A percentile compares a stretch with the other conserved stretches of the same genome.
These are phyloP conservation scores for Wickerhamiella cacticola DNA, from an alignment of 805 yeast species.

Conservation along the genomic window DNA sequence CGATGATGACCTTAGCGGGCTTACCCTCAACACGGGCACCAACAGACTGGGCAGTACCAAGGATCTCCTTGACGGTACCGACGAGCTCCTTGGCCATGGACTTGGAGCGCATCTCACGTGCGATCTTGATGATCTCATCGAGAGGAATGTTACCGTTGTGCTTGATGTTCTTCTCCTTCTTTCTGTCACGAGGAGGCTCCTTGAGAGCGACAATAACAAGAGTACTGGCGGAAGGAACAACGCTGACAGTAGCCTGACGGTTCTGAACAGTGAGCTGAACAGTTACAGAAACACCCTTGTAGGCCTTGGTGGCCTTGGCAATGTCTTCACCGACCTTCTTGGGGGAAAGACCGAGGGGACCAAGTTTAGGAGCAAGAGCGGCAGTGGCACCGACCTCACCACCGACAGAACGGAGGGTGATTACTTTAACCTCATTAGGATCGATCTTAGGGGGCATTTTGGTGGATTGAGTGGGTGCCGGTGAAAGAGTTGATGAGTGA, in stretches of 20 bases:
- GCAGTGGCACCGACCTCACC: constrained; percentile 99
- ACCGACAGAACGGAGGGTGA: constrained; percentile 99
- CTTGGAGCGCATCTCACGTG: constrained; percentile 95
- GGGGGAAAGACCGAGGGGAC: constrained; percentile 99
- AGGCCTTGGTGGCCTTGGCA: constrained; percentile 98
- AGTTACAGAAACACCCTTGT: constrained; percentile 99
- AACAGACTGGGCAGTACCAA: constrained; percentile 99
- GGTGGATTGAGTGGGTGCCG: constrained; percentile 9
- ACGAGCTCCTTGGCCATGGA: constrained; percentile 96
- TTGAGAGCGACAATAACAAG: constrained; percentile 97
- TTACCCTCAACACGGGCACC: constrained; percentile 99
- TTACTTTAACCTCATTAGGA: constrained; percentile 95
- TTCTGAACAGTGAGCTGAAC: constrained; percentile 97
- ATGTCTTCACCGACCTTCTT: constrained; percentile 99
- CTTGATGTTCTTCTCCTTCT: constrained; percentile 99
- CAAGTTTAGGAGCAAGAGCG: constrained; percentile 99
- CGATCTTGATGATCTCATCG: constrained; percentile 92
- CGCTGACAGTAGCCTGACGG: constrained; percentile 99
- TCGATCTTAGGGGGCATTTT: constrained; percentile 94
- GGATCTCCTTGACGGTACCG: constrained; percentile 95
- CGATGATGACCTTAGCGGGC: constrained; percentile 98
- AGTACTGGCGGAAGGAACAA: constrained; percentile 98
- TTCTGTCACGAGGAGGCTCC: constrained; percentile 99
- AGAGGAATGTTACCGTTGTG: constrained; percentile 98
- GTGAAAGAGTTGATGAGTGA: constrained; percentile 4